Conservation (phyloP, 805 yeast genomes). For the Saccharomycopsis schoenii region DNA sequence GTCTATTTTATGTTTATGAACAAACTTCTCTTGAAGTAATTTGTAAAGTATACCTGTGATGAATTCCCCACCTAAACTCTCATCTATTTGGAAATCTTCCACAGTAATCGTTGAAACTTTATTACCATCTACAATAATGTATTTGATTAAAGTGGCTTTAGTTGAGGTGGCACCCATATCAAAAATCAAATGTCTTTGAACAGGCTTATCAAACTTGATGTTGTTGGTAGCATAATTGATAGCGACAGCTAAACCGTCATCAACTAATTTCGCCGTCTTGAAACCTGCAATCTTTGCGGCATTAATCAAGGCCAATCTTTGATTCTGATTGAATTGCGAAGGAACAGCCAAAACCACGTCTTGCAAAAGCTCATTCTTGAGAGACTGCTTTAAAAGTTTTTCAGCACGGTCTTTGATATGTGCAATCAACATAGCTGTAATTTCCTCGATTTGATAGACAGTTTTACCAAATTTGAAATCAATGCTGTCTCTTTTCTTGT, state of each 20-base stretch:
- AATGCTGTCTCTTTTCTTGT: conserved; percentile 42
- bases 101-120: conserved; percentile 43
- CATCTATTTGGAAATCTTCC: conserved; percentile 63
- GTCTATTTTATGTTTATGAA: conserved; percentile 32
- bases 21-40: conserved; percentile 50
- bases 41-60: conserved; percentile 60
- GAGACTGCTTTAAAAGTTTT: conserved; percentile 42
- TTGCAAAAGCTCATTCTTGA: conserved; percentile 41
- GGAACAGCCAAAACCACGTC: conserved; percentile 76
- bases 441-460: conserved; percentile 54
- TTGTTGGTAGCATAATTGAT: conserved; percentile 58
- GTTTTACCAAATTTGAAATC: conserved; percentile 40
- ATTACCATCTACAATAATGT: conserved; percentile 34
- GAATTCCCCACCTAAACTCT: conserved; percentile 63
- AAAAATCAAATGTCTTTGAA: conserved; percentile 59
- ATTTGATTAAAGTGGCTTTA: conserved; percentile 72
- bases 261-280: conserved; percentile 52
- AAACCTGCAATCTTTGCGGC: conserved; percentile 63
- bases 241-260: conserved; percentile 91
- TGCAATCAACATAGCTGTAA: conserved; percentile 71
- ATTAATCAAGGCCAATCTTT: conserved; percentile 64
- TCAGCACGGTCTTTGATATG: conserved; percentile 61
- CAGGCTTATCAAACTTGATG: conserved; percentile 32
- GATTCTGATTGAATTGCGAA: conserved; percentile 50
- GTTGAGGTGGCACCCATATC: conserved; percentile 94